Base-by-base conservation (phyloP, 805 yeast genomes). In the Pichia cabralensis region DNA sequence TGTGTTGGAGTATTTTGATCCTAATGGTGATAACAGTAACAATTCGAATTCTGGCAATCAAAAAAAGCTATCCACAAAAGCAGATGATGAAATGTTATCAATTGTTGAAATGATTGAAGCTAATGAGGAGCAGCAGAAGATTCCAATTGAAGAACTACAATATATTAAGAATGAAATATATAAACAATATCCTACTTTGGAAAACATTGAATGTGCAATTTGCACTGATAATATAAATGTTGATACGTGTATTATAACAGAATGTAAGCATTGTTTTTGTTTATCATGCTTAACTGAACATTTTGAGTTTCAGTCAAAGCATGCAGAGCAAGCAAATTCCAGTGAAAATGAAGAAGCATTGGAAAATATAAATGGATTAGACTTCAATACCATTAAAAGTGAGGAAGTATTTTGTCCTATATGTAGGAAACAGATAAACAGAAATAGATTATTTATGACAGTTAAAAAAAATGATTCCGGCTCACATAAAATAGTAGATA, bases 221-320 rank as follows among this genome's bases (percentile, higher is more conserved):
- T 89, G 97, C 55, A 69, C 76, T 2, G 72, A 72, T 19, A 78
- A 84, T 0, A 76, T 83, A 13, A 61, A 65, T 1, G 45, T 66
- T 3, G 58, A 65, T 1, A 72, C 74, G 20, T 58, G 63, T 23
- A 63, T 72, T 28, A 65, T 76, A 0, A 66, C 89, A 10, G 76
- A 74, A 24, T 89, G 97, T 59, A 79, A 81, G 20, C 97, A 89
- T 55, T 58, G 75, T 28, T 85, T 77, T 42, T 89, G 96, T 52
- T 58, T 76, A 22, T 64, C 61, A 15, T 89, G 96, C 54, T 48
- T 88, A 18, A 45, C 74, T 38, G 86, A 78, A 34, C 92, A 84
- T 53, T 69, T 86, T 39, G 76, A 74, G 15, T 84, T 74, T 49
- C 89, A 82, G 46, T 22, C 31, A 5, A 36, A 26, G 6, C 43